These are phyloP conservation scores for Claviceps pazoutovae DNA, from an alignment of 2,329 filamentous ascomycete species.

Conservation along the genomic window DNA sequence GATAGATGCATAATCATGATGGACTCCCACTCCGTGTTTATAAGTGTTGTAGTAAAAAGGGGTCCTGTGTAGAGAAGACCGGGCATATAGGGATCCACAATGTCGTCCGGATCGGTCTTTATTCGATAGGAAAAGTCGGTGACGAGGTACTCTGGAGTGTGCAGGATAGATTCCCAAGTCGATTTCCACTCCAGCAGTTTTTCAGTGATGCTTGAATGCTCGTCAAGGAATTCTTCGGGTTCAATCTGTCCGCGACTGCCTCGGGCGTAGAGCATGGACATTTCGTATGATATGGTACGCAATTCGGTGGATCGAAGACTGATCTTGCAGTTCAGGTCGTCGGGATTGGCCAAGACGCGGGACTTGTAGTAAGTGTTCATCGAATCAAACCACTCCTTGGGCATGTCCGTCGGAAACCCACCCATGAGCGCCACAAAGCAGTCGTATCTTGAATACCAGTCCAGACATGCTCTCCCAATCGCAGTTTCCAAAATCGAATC, in stretches of 20 bases:
- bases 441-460: constrained; percentile 89
- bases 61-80: constrained; percentile 57
- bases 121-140: constrained; percentile 44
- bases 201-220: constrained; percentile 41
- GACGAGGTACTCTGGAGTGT: constrained; percentile 47
- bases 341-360: constrained; percentile 44
- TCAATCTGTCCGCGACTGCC: constrained; percentile 50
- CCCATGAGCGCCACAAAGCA: constrained; percentile 72
- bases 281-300: constrained; percentile 64
- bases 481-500: constrained; percentile 58
- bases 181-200: constrained; percentile 36
- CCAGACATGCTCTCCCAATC: constrained; percentile 57
- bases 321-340: constrained; percentile 50
- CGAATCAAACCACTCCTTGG: constrained; percentile 63
- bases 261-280: constrained; percentile 62
- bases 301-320: constrained; percentile 52
- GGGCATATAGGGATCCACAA: constrained; percentile 60
- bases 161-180: constrained; percentile 47
- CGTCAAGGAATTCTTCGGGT: constrained; percentile 47
- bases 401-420: constrained; percentile 58
- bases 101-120: constrained; percentile 43
- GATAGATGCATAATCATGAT: constrained; percentile 69
- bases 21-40: constrained; percentile 64
- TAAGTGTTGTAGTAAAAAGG: constrained; percentile 60
- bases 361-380: constrained; percentile 49